Evolutionary conservation across 2,329 filamentous ascomycete species (phyloP).

Genomic region (Ophiostoma pallidulum): DNA sequence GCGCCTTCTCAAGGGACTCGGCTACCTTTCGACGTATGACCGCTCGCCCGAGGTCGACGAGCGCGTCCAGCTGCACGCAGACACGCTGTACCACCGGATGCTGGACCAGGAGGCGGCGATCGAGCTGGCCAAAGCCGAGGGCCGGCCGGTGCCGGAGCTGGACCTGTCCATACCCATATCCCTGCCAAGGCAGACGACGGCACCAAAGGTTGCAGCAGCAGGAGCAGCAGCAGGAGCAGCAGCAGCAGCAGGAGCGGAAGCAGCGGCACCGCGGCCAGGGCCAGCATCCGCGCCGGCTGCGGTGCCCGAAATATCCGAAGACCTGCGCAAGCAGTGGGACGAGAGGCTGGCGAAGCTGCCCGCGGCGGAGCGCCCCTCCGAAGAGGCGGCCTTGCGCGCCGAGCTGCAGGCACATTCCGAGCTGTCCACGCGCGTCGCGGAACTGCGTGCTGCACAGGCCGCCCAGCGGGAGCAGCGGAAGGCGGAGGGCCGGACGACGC

Average conservation of each 20-base stretch:
- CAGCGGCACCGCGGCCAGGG: too few species aligned
- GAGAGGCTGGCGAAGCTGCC: constrained; percentile 48
- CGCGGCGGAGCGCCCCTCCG: constrained; percentile 48
- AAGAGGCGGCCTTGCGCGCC: constrained; percentile 54
- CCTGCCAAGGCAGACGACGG: constrained; percentile 27
- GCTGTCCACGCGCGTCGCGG: constrained; percentile 46
- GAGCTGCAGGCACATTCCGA: constrained; percentile 53
- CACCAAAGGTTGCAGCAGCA: not conserved
- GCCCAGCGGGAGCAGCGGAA: constrained; percentile 45
- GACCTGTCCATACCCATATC: constrained; percentile 35
- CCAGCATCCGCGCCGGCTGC: not conserved
- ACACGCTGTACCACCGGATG: constrained; percentile 82
- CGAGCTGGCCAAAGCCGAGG: constrained; percentile 57
- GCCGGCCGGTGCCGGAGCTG: constrained; percentile 39
- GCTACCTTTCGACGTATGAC: constrained; percentile 65
- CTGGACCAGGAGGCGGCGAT: constrained; percentile 67
- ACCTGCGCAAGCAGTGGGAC: constrained; percentile 42
- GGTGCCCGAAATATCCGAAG: constrained; percentile 29
- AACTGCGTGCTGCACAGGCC: constrained; percentile 47
- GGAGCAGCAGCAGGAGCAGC: constrained; percentile 2
- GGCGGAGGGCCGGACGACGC: constrained; percentile 42
- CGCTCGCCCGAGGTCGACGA: constrained; percentile 64
- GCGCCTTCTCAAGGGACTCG: constrained; percentile 83
- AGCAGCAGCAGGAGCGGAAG: constrained; percentile 4
- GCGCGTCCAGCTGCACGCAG: constrained; percentile 90